A percentile compares a stretch with the other conserved stretches of the same genome.
Evolutionary conservation across 768 basidiomycete genomes (phyloP).

Genomic region (Leccinum obscurum): DNA sequence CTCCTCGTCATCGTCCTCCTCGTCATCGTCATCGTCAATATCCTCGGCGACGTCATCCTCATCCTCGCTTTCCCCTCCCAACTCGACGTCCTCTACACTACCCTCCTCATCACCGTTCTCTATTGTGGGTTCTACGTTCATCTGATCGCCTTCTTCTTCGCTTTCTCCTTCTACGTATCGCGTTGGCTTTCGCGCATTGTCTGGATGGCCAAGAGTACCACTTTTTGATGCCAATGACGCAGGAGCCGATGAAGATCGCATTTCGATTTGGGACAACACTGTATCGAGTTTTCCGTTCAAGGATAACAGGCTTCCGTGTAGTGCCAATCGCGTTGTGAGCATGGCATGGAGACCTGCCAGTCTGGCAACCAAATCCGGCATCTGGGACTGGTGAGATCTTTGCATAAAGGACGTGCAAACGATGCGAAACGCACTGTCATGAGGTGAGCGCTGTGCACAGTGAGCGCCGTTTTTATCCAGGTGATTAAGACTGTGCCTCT

Average conservation of each 20-base stretch:
- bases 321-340: slow-evolving; percentile 71
- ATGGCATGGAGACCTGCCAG: slow-evolving; percentile 84
- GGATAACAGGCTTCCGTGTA: slow-evolving; percentile 83
- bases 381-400: slow-evolving; percentile 45
- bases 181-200: slow-evolving; percentile 41
- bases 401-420: slow-evolving; percentile 1
- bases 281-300: slow-evolving; percentile 91
- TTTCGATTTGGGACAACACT: slow-evolving; percentile 90
- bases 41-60: slow-evolving; percentile 35
- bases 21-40: slow-evolving; percentile 40
- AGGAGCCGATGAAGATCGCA: slow-evolving; percentile 74
- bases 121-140: slow-evolving; percentile 58
- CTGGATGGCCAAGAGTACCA: slow-evolving; percentile 35
- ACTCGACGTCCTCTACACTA: slow-evolving; percentile 77
- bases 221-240: slow-evolving; percentile 49
- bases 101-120: slow-evolving; percentile 69
- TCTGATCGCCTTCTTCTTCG: slow-evolving; percentile 61
- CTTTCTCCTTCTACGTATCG: slow-evolving; percentile 82
- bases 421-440: slow-evolving; percentile 73
- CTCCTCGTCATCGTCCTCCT: slow-evolving; percentile 42
- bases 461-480: slow-evolving; percentile 82
- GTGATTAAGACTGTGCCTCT: slow-evolving; percentile 64
- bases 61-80: slow-evolving; percentile 63
- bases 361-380: slow-evolving; percentile 88
- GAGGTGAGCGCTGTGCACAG: slow-evolving; percentile 85